A percentile compares a stretch with the other conserved stretches of the same genome.
phyloP scores from a whole-genome alignment of 2,329 filamentous ascomycete species.

The Chrysoporthe deuterocubensis region DNA sequence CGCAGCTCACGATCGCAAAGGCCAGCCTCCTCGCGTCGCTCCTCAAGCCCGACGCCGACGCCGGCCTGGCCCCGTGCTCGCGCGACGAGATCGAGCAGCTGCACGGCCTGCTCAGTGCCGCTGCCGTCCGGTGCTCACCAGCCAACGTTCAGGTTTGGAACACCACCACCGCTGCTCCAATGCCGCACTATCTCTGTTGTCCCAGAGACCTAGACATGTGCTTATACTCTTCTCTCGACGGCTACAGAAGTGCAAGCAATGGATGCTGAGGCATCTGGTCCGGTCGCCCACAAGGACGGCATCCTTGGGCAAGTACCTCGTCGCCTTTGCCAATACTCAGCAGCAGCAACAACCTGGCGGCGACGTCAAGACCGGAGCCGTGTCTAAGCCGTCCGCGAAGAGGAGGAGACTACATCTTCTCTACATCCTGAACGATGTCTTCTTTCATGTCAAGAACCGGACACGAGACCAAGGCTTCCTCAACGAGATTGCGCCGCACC shows the following conservation, averaged over 20 bases:
- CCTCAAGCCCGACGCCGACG: slow-evolving; percentile 71
- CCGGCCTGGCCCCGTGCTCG: slow-evolving; percentile 52
- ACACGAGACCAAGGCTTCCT: slow-evolving; percentile 55
- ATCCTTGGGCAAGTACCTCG: slow-evolving; percentile 76
- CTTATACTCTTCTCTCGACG: slow-evolving; percentile 36
- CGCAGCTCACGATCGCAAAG: slow-evolving; percentile 77
- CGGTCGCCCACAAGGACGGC: slow-evolving; percentile 68
- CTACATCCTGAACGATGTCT: slow-evolving; percentile 77
- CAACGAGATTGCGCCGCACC: slow-evolving; percentile 58
- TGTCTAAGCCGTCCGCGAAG: slow-evolving; percentile 57
- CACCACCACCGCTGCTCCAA: slow-evolving; percentile 35
- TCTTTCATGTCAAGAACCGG: slow-evolving; percentile 69
- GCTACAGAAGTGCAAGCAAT: slow-evolving; percentile 82
- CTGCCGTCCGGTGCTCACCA: slow-evolving; percentile 73
- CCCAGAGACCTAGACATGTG: slow-evolving; percentile 43
- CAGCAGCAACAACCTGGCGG: slow-evolving; percentile 34
- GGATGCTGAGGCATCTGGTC: slow-evolving; percentile 75
- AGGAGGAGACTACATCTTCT: slow-evolving; percentile 76
- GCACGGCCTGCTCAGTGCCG: slow-evolving; percentile 66
- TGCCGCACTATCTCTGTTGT: slow-evolving; percentile 31
- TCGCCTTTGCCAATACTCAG: slow-evolving; percentile 67
- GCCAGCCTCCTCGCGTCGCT: slow-evolving; percentile 76
- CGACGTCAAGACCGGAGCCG: slow-evolving; percentile 39
- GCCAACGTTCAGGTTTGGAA: slow-evolving; percentile 87
- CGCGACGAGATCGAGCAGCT: slow-evolving; percentile 73